These are phyloP conservation scores for Conticribra weissflogii DNA, from an alignment of 108 stramenopile genomes.

Conservation along the genomic window DNA sequence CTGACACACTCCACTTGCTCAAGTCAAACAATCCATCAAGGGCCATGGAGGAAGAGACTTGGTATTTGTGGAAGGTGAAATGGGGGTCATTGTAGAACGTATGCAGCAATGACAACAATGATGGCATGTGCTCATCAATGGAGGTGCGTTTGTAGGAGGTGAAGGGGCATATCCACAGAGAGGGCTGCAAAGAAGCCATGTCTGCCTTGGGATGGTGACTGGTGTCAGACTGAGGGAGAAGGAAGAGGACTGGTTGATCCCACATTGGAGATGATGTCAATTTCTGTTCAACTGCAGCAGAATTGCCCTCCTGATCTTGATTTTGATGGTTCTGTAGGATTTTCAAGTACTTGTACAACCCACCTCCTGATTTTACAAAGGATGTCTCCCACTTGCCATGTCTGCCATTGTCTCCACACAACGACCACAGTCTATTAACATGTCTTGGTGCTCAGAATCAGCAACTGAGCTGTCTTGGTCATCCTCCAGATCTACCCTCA, in stretches of 20 bases:
- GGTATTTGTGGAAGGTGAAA: background rate
- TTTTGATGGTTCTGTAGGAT: too few relatives aligned
- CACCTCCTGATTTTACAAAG: constrained; percentile 6
- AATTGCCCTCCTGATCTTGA: too few relatives aligned
- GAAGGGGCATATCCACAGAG: background rate
- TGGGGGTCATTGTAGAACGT: background rate
- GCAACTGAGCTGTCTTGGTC: constrained; percentile 13
- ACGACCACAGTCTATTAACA: background rate
- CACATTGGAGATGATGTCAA: too few relatives aligned
- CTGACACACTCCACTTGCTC: too few relatives aligned
- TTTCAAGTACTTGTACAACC: constrained; percentile 29
- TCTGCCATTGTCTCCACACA: too few relatives aligned
- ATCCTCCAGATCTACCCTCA: constrained; percentile 32
- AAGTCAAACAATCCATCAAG: too few relatives aligned
- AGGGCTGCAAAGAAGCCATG: background rate
- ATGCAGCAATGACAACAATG: background rate
- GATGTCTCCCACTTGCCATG: background rate
- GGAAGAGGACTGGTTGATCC: too few relatives aligned
- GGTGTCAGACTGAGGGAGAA: too few relatives aligned
- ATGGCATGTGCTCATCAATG: background rate
- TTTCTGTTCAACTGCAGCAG: too few relatives aligned
- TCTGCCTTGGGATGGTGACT: too few relatives aligned
- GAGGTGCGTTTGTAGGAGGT: background rate
- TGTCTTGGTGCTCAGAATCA: constrained; percentile 28
- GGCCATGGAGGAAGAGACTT: too few relatives aligned